phyloP scores from a whole-genome alignment of 495 filamentous ascomycete species.

The Daldinia concentrica region DNA sequence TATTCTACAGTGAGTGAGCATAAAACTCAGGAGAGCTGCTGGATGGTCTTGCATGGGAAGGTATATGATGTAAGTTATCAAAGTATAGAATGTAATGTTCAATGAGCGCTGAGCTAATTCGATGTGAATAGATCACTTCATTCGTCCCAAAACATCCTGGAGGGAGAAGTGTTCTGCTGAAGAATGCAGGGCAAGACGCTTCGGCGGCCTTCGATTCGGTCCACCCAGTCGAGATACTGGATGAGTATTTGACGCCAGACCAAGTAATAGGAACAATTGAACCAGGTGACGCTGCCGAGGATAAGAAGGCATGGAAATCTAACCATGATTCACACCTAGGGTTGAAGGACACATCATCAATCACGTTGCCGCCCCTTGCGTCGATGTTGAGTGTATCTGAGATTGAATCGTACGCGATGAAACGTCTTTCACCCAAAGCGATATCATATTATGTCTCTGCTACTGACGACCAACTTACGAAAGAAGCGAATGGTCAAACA shows the following conservation, averaged over 20 bases:
- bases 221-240: constrained; percentile 76
- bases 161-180: constrained; percentile 76
- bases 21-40: constrained; percentile 73
- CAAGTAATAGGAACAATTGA: constrained; percentile 56
- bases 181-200: constrained; percentile 78
- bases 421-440: constrained; percentile 71
- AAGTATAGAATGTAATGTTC: constrained; percentile 39
- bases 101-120: background rate
- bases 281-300: background rate
- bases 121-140: constrained; percentile 52
- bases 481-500: constrained; percentile 73
- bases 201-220: constrained; percentile 84
- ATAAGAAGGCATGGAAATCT: constrained; percentile 63
- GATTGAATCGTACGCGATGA: constrained; percentile 67
- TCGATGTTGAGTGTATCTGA: constrained; percentile 71
- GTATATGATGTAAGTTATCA: constrained; percentile 75
- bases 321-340: constrained; percentile 66
- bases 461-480: constrained; percentile 75
- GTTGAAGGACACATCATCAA: constrained; percentile 44
- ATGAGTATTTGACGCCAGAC: constrained; percentile 68
- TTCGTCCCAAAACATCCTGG: constrained; percentile 81
- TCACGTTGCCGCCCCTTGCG: constrained; percentile 64
- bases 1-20: constrained; percentile 64
- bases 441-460: constrained; percentile 90
- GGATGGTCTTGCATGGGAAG: constrained; percentile 77